Base-by-base conservation (phyloP, 305 asterid species). In the Stenogyne calaminthoides region DNA sequence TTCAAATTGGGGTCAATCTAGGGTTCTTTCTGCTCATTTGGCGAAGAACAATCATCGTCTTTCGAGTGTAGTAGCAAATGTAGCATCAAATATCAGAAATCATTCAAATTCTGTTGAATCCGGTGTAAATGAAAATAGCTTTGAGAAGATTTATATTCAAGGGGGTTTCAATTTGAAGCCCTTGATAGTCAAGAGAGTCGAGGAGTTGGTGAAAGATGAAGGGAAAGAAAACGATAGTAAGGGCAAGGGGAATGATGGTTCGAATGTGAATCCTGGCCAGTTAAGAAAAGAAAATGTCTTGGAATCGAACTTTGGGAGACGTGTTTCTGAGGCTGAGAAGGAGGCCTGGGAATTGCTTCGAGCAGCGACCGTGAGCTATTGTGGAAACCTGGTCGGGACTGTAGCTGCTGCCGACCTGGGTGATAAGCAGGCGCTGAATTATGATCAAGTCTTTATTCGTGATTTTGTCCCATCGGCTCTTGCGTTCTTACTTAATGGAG, bases 401-500 rank as follows among this genome's bases (percentile, higher is more conserved):
- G 83, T 88, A 34, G 97, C 91, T 16, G 94, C 96, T 47, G 72
- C 82, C 51, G 95, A 88, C 82, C 87, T 91, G 12, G 86, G 80
- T 39, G 92, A 86, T 80, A 87, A 83, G 83, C 89, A 71, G 74
- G 85, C 86, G 0, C 74, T 90, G 62, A 90, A 90, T 84, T 90
- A 90, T 42, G 93, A 88, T 67, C 95, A 90, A 79, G 93, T 90
- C 66, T 90, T 88, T 77, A 80, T 90, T 72, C 93, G 95, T 5
- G 93, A 88, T 85, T 90, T 90, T 77, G 88, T 90, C 61, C 97
- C 97, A 9, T 88, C 97, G 5, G 95, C 93, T 78, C 90, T 88
- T 71, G 90, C 97, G 0, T 91, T 88, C 81, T 80, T 91, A 83
- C 93, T 91, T 44, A 91, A 91, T 75, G 93, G 93, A 68, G 93